Conservation (phyloP, 352 stramenopile species). For the Phytopythium delawarense region DNA sequence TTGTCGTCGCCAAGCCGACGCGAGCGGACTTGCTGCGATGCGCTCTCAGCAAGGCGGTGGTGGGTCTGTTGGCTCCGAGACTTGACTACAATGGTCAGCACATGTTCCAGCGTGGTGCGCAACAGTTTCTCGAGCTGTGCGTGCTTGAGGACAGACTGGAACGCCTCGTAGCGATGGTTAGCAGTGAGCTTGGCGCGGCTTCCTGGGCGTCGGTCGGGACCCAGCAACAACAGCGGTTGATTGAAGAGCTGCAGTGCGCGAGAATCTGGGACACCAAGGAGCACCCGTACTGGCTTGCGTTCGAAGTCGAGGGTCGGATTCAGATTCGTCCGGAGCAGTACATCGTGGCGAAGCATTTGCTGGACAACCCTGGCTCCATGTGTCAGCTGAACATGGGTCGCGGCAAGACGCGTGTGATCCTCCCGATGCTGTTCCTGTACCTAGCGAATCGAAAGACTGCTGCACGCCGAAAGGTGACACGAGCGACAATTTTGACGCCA, state of each 20-base stretch:
- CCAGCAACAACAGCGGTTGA: constrained; percentile 16
- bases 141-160: constrained; percentile 74
- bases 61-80: constrained; percentile 24
- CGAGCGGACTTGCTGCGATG: constrained; percentile 34
- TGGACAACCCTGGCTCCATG: constrained; percentile 55
- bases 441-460: constrained; percentile 22
- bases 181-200: constrained; percentile 8
- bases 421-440: constrained; percentile 86
- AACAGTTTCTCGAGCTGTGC: constrained; percentile 56
- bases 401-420: constrained; percentile 87
- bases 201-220: neutral
- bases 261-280: constrained; percentile 44
- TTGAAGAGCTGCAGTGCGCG: constrained; percentile 48
- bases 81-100: constrained; percentile 14
- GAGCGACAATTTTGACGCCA: constrained; percentile 54
- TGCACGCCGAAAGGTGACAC: constrained; percentile 22
- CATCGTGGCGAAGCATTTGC: constrained; percentile 66
- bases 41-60: constrained; percentile 24
- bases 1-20: constrained; percentile 17
- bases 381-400: constrained; percentile 87
- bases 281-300: constrained; percentile 81
- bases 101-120: constrained; percentile 14
- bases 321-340: constrained; percentile 85
- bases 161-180: constrained; percentile 21
- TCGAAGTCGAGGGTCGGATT: constrained; percentile 78